Percentiles rank a stretch among this genome's conserved stretches.
phyloP scores from a whole-genome alignment of 129 eudicot species.

The Chrysanthemum seticuspe region DNA sequence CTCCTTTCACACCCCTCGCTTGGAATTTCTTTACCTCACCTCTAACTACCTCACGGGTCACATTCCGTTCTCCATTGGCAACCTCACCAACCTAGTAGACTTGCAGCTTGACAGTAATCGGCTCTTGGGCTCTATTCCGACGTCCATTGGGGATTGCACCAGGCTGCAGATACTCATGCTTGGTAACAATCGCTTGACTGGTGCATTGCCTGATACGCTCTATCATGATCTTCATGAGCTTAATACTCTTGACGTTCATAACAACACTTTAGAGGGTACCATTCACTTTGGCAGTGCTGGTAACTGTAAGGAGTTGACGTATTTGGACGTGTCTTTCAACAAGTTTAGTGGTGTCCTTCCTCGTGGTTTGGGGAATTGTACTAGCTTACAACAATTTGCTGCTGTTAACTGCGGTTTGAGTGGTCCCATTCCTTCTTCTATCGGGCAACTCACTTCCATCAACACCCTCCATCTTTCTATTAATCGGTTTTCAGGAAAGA shows the following conservation, averaged over 20 bases:
- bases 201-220: constrained; percentile 52
- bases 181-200: constrained; percentile 46
- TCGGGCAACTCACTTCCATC: constrained; percentile 54
- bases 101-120: constrained; percentile 47
- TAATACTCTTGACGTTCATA: constrained; percentile 40
- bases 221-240: constrained; percentile 39
- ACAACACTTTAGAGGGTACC: constrained; percentile 41
- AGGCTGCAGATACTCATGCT: constrained; percentile 45
- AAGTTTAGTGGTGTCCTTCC: constrained; percentile 58
- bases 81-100: constrained; percentile 31
- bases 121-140: constrained; percentile 56
- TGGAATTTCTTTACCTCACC: constrained; percentile 50
- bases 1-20: constrained; percentile 36
- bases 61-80: constrained; percentile 51
- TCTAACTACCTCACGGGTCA: constrained; percentile 55
- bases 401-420: constrained; percentile 53
- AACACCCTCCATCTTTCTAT: constrained; percentile 52
- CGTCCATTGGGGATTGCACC: constrained; percentile 60
- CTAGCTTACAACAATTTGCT: constrained; percentile 44
- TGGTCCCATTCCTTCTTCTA: constrained; percentile 65
- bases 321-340: constrained; percentile 57
- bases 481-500: constrained; percentile 61
- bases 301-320: constrained; percentile 36
- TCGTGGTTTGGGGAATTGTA: constrained; percentile 59
- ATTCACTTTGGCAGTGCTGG: constrained; percentile 46